Percentiles rank a stretch among this genome's conserved stretches.
Conservation (phyloP, 345 rosid species). For the Moringa oleifera region DNA sequence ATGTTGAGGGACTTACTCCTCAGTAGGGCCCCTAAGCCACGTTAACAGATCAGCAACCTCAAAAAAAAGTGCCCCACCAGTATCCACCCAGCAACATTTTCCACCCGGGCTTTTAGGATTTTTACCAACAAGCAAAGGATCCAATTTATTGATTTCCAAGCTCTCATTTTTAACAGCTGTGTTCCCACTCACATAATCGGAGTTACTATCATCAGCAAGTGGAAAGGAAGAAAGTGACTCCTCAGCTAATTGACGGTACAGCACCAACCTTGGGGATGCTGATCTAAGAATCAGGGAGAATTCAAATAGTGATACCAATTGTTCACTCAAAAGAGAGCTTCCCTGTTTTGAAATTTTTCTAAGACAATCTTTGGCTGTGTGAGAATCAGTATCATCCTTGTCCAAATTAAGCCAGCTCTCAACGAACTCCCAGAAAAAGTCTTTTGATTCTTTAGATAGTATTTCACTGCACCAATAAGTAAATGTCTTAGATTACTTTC, state of each 20-base stretch:
- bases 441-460: constrained; percentile 75
- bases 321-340: constrained; percentile 40
- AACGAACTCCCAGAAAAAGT: constrained; percentile 79
- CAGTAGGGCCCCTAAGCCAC: constrained; percentile 51
- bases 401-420: constrained; percentile 62
- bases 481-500: too few species aligned
- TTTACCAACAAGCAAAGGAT: constrained; percentile 45
- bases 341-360: constrained; percentile 52
- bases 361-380: constrained; percentile 76
- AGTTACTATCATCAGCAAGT: constrained; percentile 41
- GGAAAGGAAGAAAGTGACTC: constrained; percentile 95
- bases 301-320: constrained; percentile 63
- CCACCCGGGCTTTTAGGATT: constrained; percentile 50
- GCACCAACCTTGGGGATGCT: constrained; percentile 86
- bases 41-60: constrained; percentile 53
- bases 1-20: constrained; percentile 31
- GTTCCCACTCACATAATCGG: constrained; percentile 18
- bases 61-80: constrained; percentile 69
- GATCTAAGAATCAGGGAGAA: constrained; percentile 85
- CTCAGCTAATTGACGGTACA: constrained; percentile 83
- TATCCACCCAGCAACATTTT: constrained; percentile 95
- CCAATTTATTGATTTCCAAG: constrained; percentile 24
- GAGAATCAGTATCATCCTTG: constrained; percentile 39
- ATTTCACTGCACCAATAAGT: constrained; percentile 62
- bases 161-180: constrained; percentile 21